A percentile compares a stretch with the other conserved stretches of the same genome.
These are phyloP conservation scores for Lasiodiplodia hormozganensis DNA, from an alignment of 2,329 filamentous ascomycete genomes.

Conservation along the genomic window DNA sequence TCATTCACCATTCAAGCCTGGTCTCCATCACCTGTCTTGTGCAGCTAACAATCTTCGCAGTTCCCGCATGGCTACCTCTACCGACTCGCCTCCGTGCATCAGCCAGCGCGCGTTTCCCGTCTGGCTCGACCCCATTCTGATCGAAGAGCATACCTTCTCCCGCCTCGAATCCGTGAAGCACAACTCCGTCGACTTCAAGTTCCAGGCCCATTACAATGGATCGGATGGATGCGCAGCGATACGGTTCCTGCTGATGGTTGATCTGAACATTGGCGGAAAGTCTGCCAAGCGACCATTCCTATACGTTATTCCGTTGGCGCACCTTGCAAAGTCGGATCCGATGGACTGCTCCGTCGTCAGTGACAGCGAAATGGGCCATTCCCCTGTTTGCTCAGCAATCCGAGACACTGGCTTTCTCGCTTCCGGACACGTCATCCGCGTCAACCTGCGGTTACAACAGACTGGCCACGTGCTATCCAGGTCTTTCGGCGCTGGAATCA, in stretches of 20 bases:
- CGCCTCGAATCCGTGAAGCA: neutral
- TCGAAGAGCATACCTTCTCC: neutral
- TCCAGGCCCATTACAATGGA: neutral
- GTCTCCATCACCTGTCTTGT: neutral
- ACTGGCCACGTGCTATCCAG: neutral
- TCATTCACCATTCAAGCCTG: neutral
- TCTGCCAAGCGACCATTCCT: neutral
- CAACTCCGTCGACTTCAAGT: constrained; percentile 7
- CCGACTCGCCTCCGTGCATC: neutral
- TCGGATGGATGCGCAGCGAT: neutral
- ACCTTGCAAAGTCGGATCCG: neutral
- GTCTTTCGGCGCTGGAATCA: neutral
- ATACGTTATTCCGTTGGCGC: neutral
- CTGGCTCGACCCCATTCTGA: neutral
- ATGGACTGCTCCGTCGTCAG: neutral
- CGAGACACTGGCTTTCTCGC: neutral
- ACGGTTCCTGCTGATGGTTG: neutral
- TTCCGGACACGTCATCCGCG: neutral
- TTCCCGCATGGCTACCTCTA: neutral
- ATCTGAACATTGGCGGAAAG: neutral
- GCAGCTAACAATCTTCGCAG: neutral
- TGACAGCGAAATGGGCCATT: neutral
- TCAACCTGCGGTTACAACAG: neutral
- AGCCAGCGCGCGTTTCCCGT: constrained; percentile 2
- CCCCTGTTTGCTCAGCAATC: neutral